Evolutionary conservation across 2,329 filamentous ascomycete genomes (phyloP), one percentile per base, ranked within the genome.

Genomic region (Aspergillus felis): DNA sequence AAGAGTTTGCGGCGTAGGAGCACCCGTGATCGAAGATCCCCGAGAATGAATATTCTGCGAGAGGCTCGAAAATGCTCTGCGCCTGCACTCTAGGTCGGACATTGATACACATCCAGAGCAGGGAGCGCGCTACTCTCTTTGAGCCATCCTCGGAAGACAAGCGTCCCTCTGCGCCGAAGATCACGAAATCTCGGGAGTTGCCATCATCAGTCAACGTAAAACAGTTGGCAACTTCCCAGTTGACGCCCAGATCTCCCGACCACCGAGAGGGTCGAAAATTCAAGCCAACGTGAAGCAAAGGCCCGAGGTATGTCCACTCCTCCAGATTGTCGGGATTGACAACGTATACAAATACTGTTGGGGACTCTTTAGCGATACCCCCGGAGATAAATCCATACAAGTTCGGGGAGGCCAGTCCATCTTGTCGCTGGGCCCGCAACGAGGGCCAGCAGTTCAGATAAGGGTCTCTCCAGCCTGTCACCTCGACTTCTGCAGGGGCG

Each of bases 341-440:
- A 0, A 70, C 66, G 57, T 83, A 83, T 0, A 82, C 64, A 54
- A 82, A 82, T 0, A 74, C 74, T 0, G 77, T 78, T 0, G 81
- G 81, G 0, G 74, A 74, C 12, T 72, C 52, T 14, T 67, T 68
- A 5, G 66, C 57, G 25, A 82, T 69, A 0, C 81, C 81, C 1
- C 81, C 81, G 0, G 80, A 81, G 8, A 83, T 69, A 12, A 81
- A 71, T 2, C 79, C 81, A 56, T 80, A 81, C 0, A 82, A 65
- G 3, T 61, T 68, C 6, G 57, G 51, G 5, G 49, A 44, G 32
- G 42, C 35, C 17, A 49, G n/a, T 12, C 51, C 51, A 17, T 51
- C 41, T 20, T 63, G 41, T 54, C 50, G 35, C 57, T 32, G 32
- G 32, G 14, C 38, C 7, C 47, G 55, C 62, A 73, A 64, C 2